Conservation (phyloP, 257 asterid species). For the Scutellaria galericulata region DNA sequence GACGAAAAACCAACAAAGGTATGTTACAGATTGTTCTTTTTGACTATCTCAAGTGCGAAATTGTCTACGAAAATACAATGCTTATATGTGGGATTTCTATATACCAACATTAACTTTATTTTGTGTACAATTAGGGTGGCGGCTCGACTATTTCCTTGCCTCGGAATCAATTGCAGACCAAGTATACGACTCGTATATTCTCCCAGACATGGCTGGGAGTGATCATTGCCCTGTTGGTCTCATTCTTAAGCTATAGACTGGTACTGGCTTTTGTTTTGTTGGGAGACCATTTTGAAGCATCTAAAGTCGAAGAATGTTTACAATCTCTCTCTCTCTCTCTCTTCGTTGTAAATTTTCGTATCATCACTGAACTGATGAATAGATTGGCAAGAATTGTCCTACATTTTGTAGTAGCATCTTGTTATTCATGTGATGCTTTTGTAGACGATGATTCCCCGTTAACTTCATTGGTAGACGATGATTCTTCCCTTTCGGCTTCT, state of each 20-base stretch:
- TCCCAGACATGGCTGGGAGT: slow-evolving; percentile 88
- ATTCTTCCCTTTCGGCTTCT: slow-evolving; percentile 1
- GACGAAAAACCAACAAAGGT: slow-evolving; percentile 86
- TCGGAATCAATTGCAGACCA: slow-evolving; percentile 71
- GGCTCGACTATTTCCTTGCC: slow-evolving; percentile 92
- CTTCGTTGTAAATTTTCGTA: not conserved
- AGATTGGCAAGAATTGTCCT: not conserved
- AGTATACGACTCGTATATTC: slow-evolving; percentile 83
- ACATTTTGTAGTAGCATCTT: not conserved
- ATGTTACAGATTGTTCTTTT: not conserved
- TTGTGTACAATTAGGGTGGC: slow-evolving; percentile 68
- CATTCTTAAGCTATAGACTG: slow-evolving; percentile 63
- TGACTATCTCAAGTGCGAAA: not conserved
- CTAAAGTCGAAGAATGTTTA: too few relatives aligned
- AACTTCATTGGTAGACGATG: not conserved
- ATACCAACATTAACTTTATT: not conserved
- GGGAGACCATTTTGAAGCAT: too few relatives aligned
- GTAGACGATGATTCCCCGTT: not conserved
- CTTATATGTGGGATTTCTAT: too few relatives aligned
- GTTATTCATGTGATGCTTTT: not conserved
- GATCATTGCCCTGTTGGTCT: slow-evolving; percentile 94
- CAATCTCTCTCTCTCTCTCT: not conserved
- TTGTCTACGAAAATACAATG: not conserved
- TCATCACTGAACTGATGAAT: not conserved
- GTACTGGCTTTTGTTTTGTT: not conserved